Percentiles rank a stretch among this genome's conserved stretches.
Evolutionary conservation across 345 rosid species (phyloP).

Genomic region (Eucalyptus sp.): DNA sequence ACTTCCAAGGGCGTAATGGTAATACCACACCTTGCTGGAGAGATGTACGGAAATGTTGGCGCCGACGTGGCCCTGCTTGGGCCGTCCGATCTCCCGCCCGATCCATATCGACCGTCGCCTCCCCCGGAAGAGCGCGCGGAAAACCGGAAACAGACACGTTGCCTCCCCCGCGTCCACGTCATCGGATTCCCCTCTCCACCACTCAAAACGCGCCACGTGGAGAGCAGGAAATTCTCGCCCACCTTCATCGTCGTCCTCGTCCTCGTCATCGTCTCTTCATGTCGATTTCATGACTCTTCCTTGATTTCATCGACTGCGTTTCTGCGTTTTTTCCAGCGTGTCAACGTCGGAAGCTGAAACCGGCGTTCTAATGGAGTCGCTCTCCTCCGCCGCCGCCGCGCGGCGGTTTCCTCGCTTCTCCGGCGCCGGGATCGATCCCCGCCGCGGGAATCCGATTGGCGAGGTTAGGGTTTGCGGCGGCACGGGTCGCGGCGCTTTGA

Average conservation of each 20-base stretch:
- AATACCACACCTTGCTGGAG: accelerated
- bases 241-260: background rate
- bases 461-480: background rate
- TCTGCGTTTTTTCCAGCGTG: background rate
- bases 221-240: background rate
- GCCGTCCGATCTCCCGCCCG: background rate
- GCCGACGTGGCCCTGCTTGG: background rate
- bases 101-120: background rate
- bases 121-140: conserved; percentile 22
- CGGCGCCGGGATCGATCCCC: background rate
- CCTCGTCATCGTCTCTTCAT: background rate
- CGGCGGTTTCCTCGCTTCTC: conserved; percentile 1
- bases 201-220: background rate
- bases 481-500: background rate
- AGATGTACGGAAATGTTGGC: background rate
- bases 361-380: background rate
- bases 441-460: background rate
- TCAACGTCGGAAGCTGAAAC: background rate
- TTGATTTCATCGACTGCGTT: background rate
- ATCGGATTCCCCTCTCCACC: background rate
- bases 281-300: background rate
- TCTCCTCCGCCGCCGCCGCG: conserved; percentile 1
- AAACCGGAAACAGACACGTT: conserved; percentile 1
- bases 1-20: background rate
- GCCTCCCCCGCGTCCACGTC: background rate